These are phyloP conservation scores for Coniferiporia weirii DNA, from an alignment of 1,284 basidiomycete species.

Conservation along the genomic window DNA sequence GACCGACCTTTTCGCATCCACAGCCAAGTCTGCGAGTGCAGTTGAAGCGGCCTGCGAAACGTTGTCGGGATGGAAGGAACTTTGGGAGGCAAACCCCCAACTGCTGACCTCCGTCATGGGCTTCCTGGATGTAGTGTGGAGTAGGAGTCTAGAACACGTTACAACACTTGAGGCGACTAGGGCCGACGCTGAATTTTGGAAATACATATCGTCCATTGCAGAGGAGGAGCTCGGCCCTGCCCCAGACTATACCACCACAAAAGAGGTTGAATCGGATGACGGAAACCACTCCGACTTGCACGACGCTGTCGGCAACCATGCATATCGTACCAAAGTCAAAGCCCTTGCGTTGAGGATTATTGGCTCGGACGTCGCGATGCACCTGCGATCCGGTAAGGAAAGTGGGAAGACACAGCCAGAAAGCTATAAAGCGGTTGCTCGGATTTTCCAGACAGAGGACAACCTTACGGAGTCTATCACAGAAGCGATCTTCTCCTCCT, in stretches of 20 bases:
- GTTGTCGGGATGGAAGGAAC: conserved; percentile 61
- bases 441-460: conserved; percentile 52
- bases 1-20: conserved; percentile 23
- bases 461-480: conserved; percentile 55
- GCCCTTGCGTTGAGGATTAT: conserved; percentile 71
- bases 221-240: conserved; percentile 60
- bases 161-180: conserved; percentile 51
- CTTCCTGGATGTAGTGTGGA: conserved; percentile 82
- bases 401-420: conserved; percentile 36
- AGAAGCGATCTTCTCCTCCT: conserved; percentile 64
- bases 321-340: conserved; percentile 71
- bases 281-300: conserved; percentile 54
- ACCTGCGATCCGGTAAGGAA: conserved; percentile 38
- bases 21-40: conserved; percentile 42
- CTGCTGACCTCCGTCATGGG: conserved; percentile 71
- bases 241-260: conserved; percentile 55
- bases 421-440: conserved; percentile 55
- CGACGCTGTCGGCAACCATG: conserved; percentile 54
- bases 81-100: conserved; percentile 73
- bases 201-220: conserved; percentile 53
- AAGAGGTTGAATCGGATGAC: conserved; percentile 44
- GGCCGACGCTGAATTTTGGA: conserved; percentile 58
- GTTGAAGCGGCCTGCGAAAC: conserved; percentile 63
- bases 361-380: conserved; percentile 63
- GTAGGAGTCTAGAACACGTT: conserved; percentile 75